Conservation (phyloP, 2,329 filamentous ascomycete genomes). For the Clonostachys byssicola region DNA sequence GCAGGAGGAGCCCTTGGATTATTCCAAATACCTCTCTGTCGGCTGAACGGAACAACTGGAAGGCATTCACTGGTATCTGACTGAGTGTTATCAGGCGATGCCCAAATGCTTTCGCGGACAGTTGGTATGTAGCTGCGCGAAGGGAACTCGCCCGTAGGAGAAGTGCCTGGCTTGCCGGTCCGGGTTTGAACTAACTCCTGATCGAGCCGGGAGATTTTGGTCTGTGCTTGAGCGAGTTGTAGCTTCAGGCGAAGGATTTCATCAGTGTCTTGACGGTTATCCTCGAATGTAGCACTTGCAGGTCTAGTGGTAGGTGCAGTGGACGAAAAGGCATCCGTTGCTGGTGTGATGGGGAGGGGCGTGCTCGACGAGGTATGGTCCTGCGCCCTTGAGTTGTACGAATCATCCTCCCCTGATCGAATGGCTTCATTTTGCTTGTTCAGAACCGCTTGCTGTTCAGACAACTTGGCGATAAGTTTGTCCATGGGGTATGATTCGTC, state of each 20-base stretch:
- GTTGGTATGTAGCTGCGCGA: conserved; percentile 4
- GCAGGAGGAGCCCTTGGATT: conserved; percentile 32
- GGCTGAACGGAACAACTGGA: conserved; percentile 45
- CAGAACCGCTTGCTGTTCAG: conserved; percentile 63
- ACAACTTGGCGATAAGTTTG: conserved; percentile 67
- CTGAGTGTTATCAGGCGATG: conserved; percentile 45
- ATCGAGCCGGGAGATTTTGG: conserved; percentile 66
- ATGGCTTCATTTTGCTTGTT: conserved; percentile 54
- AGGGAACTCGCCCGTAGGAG: conserved; percentile 11
- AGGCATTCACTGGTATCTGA: conserved; percentile 54
- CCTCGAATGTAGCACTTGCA: conserved; percentile 42
- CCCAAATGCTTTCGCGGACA: conserved; percentile 43
- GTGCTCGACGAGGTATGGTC: conserved; percentile 50
- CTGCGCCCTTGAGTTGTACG: conserved; percentile 23
- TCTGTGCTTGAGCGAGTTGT: conserved; percentile 67
- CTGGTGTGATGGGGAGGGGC: conserved; percentile 60
- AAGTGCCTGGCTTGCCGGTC: conserved; percentile 48
- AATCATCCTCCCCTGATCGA: conserved; percentile 32
- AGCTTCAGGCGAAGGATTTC: conserved; percentile 66
- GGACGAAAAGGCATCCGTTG: conserved; percentile 46
- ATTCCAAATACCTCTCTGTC: conserved; percentile 53
- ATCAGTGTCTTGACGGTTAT: conserved; percentile 34
- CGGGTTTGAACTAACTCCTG: conserved; percentile 66
- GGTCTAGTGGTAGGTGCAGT: conserved; percentile 46
- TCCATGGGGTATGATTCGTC: conserved; percentile 57